Conservation (phyloP, 2,329 filamentous ascomycete species). For the Colletotrichum destructivum region DNA sequence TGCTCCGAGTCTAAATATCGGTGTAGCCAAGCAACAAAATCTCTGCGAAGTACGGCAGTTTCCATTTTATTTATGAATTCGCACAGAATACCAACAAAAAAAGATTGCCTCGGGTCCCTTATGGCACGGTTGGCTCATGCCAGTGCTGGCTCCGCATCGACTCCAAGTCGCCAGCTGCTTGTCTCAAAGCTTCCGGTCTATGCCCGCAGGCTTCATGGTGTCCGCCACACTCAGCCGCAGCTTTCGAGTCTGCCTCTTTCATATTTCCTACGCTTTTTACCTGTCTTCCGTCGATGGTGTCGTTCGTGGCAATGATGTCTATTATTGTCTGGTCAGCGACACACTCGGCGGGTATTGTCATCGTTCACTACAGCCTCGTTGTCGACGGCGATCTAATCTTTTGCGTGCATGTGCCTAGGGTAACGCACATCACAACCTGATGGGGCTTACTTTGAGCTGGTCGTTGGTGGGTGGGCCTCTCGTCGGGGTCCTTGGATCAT, state of each 20-base stretch:
- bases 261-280: slow-evolving; percentile 18
- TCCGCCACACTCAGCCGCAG: not conserved
- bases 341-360: slow-evolving; percentile 3
- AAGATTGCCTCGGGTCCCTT: not conserved
- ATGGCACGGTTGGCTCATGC: not conserved
- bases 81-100: slow-evolving; percentile 29
- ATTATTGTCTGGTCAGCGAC: slow-evolving; percentile 13
- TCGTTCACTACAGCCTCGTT: slow-evolving; percentile 22
- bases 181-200: not conserved
- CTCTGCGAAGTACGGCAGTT: slow-evolving; percentile 17
- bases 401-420: slow-evolving; percentile 32
- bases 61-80: slow-evolving; percentile 15
- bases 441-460: slow-evolving; percentile 5
- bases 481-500: slow-evolving; percentile 18
- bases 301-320: not conserved
- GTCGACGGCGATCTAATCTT: slow-evolving; percentile 29
- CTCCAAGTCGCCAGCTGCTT: not conserved
- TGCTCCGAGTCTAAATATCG: not conserved
- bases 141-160: slow-evolving; percentile 7
- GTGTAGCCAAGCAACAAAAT: slow-evolving; percentile 3
- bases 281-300: not conserved
- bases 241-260: slow-evolving; percentile 15
- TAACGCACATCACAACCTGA: slow-evolving; percentile 28
- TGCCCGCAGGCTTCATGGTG: slow-evolving; percentile 1
- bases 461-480: slow-evolving; percentile 21